Evolutionary conservation across 179 eudicot species (phyloP).

Genomic region (Actinidia chinensis): DNA sequence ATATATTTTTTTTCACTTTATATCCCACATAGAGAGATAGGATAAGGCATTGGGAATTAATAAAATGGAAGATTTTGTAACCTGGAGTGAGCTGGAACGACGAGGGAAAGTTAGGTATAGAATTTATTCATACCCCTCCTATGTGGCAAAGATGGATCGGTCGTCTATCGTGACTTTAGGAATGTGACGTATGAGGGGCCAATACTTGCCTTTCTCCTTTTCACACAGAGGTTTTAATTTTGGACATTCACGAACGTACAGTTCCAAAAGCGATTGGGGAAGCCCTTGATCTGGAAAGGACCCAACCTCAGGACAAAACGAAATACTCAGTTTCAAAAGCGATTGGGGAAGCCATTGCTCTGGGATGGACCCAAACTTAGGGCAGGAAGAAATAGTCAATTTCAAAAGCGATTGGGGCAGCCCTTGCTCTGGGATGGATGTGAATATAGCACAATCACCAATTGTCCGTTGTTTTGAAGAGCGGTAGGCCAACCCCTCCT

Average conservation of each 20-base stretch:
- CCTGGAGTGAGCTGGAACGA: too few relatives aligned
- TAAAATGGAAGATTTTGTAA: too few relatives aligned
- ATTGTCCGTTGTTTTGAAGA: neutral
- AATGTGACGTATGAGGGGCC: neutral
- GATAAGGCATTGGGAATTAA: too few relatives aligned
- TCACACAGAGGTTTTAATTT: neutral
- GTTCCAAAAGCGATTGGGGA: neutral
- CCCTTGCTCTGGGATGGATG: neutral
- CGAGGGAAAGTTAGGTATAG: too few relatives aligned
- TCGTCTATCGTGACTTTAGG: neutral
- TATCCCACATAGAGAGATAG: too few relatives aligned
- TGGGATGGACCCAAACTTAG: too few relatives aligned
- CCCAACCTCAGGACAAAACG: neutral
- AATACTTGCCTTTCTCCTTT: slow-evolving; percentile 16
- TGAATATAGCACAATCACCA: neutral
- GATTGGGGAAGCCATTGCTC: neutral
- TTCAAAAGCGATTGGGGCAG: too few relatives aligned
- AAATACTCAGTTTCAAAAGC: neutral
- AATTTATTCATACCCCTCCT: too few relatives aligned
- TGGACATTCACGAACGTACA: neutral
- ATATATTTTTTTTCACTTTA: too few relatives aligned
- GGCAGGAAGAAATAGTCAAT: too few relatives aligned
- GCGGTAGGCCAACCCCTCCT: neutral
- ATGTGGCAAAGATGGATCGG: neutral
- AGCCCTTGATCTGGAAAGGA: neutral